These are phyloP conservation scores for Protomyces arabidopsidicola DNA, from an alignment of 1,139 yeast genomes.

Conservation along the genomic window DNA sequence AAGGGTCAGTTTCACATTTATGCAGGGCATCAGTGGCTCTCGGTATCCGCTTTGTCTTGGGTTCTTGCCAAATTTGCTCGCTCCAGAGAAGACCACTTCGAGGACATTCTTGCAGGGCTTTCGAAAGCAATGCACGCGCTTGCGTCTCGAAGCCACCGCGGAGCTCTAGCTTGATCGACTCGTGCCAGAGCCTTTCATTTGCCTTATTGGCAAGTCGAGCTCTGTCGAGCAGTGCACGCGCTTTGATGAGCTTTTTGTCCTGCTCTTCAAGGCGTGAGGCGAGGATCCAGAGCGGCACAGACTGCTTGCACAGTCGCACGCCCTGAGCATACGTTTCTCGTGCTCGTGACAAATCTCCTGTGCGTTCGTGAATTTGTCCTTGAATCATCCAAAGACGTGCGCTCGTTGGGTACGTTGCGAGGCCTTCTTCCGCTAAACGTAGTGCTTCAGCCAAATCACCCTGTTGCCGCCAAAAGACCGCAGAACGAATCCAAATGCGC, in stretches of 20 bases:
- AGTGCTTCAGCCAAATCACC: conserved; percentile 42
- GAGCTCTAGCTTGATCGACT: conserved; percentile 57
- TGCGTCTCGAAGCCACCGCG: conserved; percentile 49
- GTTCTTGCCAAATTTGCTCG: conserved; percentile 50
- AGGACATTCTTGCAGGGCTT: conserved; percentile 60
- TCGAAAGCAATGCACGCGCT: conserved; percentile 54
- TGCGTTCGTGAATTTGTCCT: conserved; percentile 50
- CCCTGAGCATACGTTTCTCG: conserved; percentile 51
- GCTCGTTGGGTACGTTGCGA: conserved; percentile 47
- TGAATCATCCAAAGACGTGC: conserved; percentile 56
- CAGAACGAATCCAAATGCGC: conserved; percentile 60
- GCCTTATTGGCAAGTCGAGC: conserved; percentile 55
- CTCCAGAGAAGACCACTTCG: conserved; percentile 60
- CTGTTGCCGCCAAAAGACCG: conserved; percentile 51
- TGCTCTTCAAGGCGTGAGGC: conserved; percentile 51
- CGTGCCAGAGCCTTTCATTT: conserved; percentile 54
- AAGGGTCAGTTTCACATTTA: conserved; percentile 57
- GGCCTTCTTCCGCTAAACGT: conserved; percentile 45
- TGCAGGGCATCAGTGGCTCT: conserved; percentile 69
- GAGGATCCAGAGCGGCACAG: conserved; percentile 53
- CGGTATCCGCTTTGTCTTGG: conserved; percentile 53
- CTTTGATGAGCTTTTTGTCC: conserved; percentile 48
- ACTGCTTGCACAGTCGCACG: conserved; percentile 47
- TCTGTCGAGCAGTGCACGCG: conserved; percentile 68
- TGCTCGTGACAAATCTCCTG: conserved; percentile 43